These are phyloP conservation scores for Simplicillium aogashimaense DNA, from an alignment of 2,329 filamentous ascomycete species.

Conservation along the genomic window DNA sequence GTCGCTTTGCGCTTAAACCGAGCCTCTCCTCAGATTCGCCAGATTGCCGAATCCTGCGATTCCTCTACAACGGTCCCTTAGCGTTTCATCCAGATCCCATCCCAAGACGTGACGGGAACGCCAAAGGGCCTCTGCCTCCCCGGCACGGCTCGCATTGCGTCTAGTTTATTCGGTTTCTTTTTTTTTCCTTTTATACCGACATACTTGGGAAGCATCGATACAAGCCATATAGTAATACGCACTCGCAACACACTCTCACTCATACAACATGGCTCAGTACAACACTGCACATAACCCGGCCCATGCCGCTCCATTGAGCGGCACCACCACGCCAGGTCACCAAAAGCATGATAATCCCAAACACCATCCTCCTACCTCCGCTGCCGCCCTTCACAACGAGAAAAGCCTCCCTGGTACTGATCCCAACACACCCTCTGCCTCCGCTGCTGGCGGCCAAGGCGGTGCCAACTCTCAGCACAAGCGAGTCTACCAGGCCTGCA, in stretches of 20 bases:
- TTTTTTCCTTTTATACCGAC: too few species aligned
- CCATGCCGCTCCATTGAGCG: conserved; percentile 1
- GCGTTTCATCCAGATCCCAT: not conserved
- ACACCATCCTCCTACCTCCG: conserved; percentile 1
- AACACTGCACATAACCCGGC: not conserved
- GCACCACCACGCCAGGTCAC: conserved; percentile 2
- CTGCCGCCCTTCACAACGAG: not conserved
- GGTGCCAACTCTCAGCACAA: conserved; percentile 35
- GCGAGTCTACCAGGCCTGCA: conserved; percentile 54
- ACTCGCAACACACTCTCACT: not conserved
- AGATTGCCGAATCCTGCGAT: too few species aligned
- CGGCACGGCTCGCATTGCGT: not conserved
- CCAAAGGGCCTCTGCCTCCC: not conserved
- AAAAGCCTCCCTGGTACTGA: conserved; percentile 2
- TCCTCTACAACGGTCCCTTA: too few species aligned
- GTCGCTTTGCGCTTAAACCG: too few species aligned
- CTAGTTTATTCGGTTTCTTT: too few species aligned
- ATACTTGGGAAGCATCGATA: too few species aligned
- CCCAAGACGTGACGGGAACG: not conserved
- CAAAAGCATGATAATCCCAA: conserved; percentile 1
- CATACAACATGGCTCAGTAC: conserved; percentile 6
- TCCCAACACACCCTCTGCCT: conserved; percentile 11
- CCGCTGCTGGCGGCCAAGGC: conserved; percentile 7
- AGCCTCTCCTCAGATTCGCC: too few species aligned
- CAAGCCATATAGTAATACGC: not conserved